A percentile compares a stretch with the other conserved stretches of the same genome.
Conservation (phyloP, 2,329 filamentous ascomycete genomes). For the Davidsoniella virescens region DNA sequence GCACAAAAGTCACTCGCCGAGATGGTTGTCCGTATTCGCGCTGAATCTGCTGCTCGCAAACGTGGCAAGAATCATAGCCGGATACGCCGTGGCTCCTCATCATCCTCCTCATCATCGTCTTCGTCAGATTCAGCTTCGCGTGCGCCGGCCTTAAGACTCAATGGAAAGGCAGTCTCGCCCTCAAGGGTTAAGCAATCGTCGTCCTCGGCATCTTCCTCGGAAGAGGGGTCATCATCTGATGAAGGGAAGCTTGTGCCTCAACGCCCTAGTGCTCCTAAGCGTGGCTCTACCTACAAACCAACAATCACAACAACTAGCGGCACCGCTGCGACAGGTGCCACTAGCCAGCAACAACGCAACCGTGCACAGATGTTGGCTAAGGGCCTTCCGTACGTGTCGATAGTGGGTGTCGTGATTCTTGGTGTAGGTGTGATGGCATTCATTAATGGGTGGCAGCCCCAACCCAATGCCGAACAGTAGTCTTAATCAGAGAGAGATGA, state of each 20-base stretch:
- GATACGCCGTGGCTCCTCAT: constrained; percentile 1
- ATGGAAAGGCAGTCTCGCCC: not conserved
- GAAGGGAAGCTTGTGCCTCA: not conserved
- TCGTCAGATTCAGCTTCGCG: not conserved
- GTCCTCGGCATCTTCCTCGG: not conserved
- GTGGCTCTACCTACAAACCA: not conserved
- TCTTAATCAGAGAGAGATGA: not conserved
- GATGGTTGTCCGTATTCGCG: constrained; percentile 69
- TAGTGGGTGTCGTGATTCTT: constrained; percentile 65
- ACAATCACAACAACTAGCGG: not conserved
- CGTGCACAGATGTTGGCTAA: constrained; percentile 23
- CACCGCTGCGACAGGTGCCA: not conserved
- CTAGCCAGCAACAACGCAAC: constrained; percentile 5
- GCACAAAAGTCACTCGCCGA: constrained; percentile 64
- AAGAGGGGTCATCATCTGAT: constrained; percentile 2
- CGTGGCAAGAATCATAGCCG: not conserved
- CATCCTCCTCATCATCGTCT: constrained; percentile 1
- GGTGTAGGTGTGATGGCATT: constrained; percentile 78
- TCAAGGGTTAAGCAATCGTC: not conserved
- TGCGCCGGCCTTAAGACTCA: not conserved
- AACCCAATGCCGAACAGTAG: constrained; percentile 19
- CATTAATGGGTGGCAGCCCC: constrained; percentile 62
- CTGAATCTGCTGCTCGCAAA: constrained; percentile 4
- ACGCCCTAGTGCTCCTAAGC: not conserved
- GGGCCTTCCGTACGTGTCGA: constrained; percentile 60